Base-by-base conservation (phyloP, 352 stramenopile species). In the Globisporangium nodosum region DNA sequence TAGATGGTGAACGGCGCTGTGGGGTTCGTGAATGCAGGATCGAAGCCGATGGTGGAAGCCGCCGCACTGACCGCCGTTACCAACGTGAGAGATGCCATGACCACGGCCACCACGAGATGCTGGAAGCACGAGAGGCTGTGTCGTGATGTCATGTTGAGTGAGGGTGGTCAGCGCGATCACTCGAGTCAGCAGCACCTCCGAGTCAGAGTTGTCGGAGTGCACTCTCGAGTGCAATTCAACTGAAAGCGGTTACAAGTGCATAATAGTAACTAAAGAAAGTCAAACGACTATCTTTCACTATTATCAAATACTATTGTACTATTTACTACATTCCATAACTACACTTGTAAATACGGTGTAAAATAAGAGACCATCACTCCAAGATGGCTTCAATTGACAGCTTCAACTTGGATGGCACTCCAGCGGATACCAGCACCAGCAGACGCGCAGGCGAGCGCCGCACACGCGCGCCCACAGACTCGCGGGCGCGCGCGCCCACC, bases 11-110 rank as follows among this genome's bases (percentile, higher is more conserved):
- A 76, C 15, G 73, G 70, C 18, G 57, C 45, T 0, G 49, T 30
- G 1, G 64, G 3, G 16, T 55, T 68, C 3, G 60, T 71, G 54
- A 81, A 86, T 4, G 61, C 33, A 3, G 51, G 16, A 39, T 65
- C 49, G 46, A 86, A 81, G 9, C 73, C 73, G 54, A 79, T 68
- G 0, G 47, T 63, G 0, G 69, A 73, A 35, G 39, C 42, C 20
- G 51, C 37, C 39, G 33, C 50, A 20, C 35, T 21, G 33, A 35
- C 21, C 52, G 24, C n/a, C 35, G 6, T 53, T 13, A 52, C 2
- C 31, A 24, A 45, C 4, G 56, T 5, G 1, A 69, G 0, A 39
- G 5, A 11, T 9, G 70, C 18, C 18, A 71, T 31, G 16, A 69
- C 42, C 31, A 55, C 7, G 13, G 21, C 8, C 3, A 53, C 12